Evolutionary conservation across 2,329 filamentous ascomycete species (phyloP).

Genomic region (Cladobotryum mycophilum): DNA sequence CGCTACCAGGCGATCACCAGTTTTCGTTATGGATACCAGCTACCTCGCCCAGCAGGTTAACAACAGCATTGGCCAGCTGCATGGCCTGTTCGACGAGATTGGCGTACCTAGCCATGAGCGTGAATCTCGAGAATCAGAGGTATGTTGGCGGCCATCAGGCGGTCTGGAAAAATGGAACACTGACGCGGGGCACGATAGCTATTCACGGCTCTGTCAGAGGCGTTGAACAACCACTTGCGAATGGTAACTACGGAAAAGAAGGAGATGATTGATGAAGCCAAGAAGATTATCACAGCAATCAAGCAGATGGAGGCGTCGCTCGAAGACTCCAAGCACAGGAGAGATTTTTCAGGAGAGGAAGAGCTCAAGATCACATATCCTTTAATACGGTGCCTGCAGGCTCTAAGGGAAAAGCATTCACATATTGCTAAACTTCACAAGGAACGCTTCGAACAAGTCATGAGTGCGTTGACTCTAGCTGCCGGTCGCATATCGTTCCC

Average conservation of each 20-base stretch:
- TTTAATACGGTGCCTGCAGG: constrained; percentile 69
- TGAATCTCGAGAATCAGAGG: constrained; percentile 83
- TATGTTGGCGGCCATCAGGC: constrained; percentile 34
- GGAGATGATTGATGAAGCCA: constrained; percentile 81
- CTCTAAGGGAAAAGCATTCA: constrained; percentile 78
- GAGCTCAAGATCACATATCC: constrained; percentile 77
- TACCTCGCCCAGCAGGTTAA: constrained; percentile 94
- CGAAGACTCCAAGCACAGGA: constrained; percentile 63
- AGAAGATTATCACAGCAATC: constrained; percentile 76
- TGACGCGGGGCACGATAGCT: constrained; percentile 49
- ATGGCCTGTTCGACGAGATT: constrained; percentile 95
- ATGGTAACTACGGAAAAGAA: constrained; percentile 84
- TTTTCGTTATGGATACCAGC: constrained; percentile 69
- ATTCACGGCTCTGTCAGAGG: constrained; percentile 85
- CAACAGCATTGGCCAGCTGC: constrained; percentile 85
- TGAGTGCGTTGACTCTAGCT: constrained; percentile 54
- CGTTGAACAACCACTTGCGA: constrained; percentile 82
- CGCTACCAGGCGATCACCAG: constrained; percentile 4
- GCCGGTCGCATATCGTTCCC: background rate
- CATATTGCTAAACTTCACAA: constrained; percentile 76
- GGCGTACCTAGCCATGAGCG: constrained; percentile 91
- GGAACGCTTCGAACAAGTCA: constrained; percentile 92
- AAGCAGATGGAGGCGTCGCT: constrained; percentile 90
- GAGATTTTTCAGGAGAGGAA: constrained; percentile 60
- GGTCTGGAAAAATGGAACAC: background rate